Conservation (phyloP, 192 early-diverging fungal species). For the Podila epigama region DNA sequence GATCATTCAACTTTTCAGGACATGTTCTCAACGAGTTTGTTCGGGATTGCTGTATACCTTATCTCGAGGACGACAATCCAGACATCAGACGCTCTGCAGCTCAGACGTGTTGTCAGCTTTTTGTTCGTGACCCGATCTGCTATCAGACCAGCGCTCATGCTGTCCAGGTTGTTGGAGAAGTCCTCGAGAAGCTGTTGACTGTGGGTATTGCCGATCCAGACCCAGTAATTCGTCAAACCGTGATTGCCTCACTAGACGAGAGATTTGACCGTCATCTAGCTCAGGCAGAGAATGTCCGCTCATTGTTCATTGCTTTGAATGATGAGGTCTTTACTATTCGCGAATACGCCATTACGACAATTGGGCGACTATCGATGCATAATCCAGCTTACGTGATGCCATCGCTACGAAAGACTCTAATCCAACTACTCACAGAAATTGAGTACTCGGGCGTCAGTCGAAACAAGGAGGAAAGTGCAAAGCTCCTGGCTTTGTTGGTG, state of each 20-base stretch:
- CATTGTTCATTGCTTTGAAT: conserved; percentile 87
- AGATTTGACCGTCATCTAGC: conserved; percentile 90
- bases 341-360: conserved; percentile 81
- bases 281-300: conserved; percentile 90
- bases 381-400: conserved; percentile 97
- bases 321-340: conserved; percentile 92
- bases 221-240: conserved; percentile 76
- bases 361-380: conserved; percentile 83
- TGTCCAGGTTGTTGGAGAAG: conserved; percentile 83
- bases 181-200: conserved; percentile 87
- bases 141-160: conserved; percentile 78
- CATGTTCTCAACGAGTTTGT: conserved; percentile 90
- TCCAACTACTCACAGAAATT: conserved; percentile 89
- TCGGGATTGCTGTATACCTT: conserved; percentile 82
- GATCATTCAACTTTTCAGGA: conserved; percentile 84
- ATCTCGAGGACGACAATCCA: conserved; percentile 78
- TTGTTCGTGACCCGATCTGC: conserved; percentile 84
- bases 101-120: conserved; percentile 82
- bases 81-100: conserved; percentile 87
- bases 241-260: conserved; percentile 79
- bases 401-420: conserved; percentile 82
- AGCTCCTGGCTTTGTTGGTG: conserved; percentile 79
- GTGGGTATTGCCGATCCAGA: conserved; percentile 91
- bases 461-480: conserved; percentile 88
- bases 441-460: conserved; percentile 85